Base-by-base conservation (phyloP, 257 asterid genomes). In the Petunia axillaris region DNA sequence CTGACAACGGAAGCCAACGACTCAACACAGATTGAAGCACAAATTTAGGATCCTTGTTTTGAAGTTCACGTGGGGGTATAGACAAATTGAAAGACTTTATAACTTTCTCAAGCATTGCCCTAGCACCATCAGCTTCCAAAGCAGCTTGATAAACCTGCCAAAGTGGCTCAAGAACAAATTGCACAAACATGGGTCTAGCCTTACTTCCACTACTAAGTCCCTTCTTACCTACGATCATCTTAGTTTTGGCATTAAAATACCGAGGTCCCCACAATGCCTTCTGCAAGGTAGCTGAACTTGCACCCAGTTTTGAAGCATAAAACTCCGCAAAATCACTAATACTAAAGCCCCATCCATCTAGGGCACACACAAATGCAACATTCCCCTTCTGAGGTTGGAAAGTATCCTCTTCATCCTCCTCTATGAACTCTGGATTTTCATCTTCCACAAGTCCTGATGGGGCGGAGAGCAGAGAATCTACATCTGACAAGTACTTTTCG, bases 361-460 rank as follows among this genome's bases (percentile, higher is more conserved):
- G 85, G 8, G 94, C 99, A 88, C 99, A 93, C 0, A 90, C 98
- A 87, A 95, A 95, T 52, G 90, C 92, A 55, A 95, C 99, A 79
- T 95, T 95, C 66, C 99, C 99, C 82, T 95, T 95, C 85, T 95
- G 99, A 7, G 99, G 99, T 80, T 93, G 99, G 78, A 95, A 95
- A 3, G 94, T 84, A 71, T 95, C 99, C 91, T 93, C 99, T 79
- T 93, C 98, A 3, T 95, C 99, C 58, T 95, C 97, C 80, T 95
- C 98, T 9, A 91, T 48, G 16, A 84, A 82, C 81, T 92, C 97
- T 75, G 80, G 87, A 77, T 84, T 78, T 46, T 85, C 92, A 70
- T 81, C 94, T 59, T 77, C 87, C 64, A 82, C 79, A 54, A 86
- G 92, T 14, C 90, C 89, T 0, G 87, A 84, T 9, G 91, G 84